Percentiles rank a stretch among this genome's conserved stretches.
Conservation (phyloP, 306 rosid species). For the Lagenaria siceraria region DNA sequence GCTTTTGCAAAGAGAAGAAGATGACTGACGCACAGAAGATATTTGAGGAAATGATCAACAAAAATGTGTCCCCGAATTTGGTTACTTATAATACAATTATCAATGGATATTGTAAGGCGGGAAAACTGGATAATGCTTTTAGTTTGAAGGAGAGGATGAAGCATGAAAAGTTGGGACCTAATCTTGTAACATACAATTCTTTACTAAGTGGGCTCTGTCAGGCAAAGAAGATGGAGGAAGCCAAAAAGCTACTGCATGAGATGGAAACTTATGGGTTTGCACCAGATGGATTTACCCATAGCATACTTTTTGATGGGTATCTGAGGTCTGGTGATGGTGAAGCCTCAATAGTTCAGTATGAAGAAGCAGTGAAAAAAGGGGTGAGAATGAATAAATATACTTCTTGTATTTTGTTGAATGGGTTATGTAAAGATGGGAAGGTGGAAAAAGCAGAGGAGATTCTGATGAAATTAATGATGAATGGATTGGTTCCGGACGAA, state of each 20-base stretch:
- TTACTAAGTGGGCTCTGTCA: conserved; percentile 51
- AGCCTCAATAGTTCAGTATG: conserved; percentile 18
- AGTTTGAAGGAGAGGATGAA: conserved; percentile 50
- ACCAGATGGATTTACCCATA: conserved; percentile 39
- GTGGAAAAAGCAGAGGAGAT: conserved; percentile 45
- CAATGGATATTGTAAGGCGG: conserved; percentile 56
- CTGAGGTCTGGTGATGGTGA: conserved; percentile 18
- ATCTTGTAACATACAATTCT: conserved; percentile 50
- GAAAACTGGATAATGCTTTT: conserved; percentile 50
- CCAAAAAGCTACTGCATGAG: conserved; percentile 37
- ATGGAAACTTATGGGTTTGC: conserved; percentile 38
- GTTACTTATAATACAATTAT: conserved; percentile 55
- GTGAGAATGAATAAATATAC: conserved; percentile 31
- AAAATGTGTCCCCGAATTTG: conserved; percentile 25
- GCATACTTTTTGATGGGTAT: conserved; percentile 38
- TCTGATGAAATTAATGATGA: conserved; percentile 33
- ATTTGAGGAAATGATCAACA: conserved; percentile 54
- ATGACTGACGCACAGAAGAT: conserved; percentile 42
- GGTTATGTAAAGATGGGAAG: conserved; percentile 53
- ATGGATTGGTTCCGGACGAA: conserved; percentile 37
- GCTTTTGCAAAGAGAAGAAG: conserved; percentile 39
- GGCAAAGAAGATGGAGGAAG: conserved; percentile 40
- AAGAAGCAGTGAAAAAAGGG: conserved; percentile 21
- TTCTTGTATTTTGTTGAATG: conserved; percentile 37
- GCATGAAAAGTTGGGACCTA: conserved; percentile 31